Conservation (phyloP, 106 monocot genomes). For the Posidonia australis region DNA sequence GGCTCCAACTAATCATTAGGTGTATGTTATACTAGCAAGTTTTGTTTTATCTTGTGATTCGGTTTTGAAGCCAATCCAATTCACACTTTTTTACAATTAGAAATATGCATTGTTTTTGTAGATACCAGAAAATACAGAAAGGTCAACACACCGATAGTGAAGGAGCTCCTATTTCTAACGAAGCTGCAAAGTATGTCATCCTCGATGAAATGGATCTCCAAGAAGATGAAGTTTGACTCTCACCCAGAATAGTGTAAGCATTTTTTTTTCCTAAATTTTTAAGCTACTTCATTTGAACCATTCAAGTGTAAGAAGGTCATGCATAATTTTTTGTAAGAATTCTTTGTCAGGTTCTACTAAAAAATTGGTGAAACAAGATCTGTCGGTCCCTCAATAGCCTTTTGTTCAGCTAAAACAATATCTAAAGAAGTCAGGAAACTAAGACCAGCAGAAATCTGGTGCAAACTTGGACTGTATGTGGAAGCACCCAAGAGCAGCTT, state of each 20-base stretch:
- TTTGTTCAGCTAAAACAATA: no score
- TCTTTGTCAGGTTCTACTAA: no score
- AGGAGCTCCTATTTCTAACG: slow-evolving; percentile 17
- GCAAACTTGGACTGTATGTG: no score
- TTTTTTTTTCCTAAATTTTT: not conserved
- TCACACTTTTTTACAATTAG: not conserved
- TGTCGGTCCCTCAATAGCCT: no score
- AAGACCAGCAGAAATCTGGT: no score
- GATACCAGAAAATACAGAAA: slow-evolving; percentile 68
- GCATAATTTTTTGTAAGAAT: not conserved
- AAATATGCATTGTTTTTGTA: slow-evolving; percentile 11
- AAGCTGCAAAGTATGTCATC: slow-evolving; percentile 49
- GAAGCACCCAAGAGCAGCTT: no score
- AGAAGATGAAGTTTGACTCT: slow-evolving; percentile 35
- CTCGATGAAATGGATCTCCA: slow-evolving; percentile 40
- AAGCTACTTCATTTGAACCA: not conserved
- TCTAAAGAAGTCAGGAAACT: no score
- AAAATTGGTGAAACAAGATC: no score
- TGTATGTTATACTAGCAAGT: no score
- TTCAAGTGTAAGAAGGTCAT: not conserved
- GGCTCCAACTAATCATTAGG: no score
- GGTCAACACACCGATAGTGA: slow-evolving; percentile 23
- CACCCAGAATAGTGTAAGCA: slow-evolving; percentile 5
- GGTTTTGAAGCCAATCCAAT: no score
- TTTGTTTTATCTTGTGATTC: no score